These are phyloP conservation scores for Heimioporus retisporus DNA, from an alignment of 1,284 basidiomycete species.

Conservation along the genomic window DNA sequence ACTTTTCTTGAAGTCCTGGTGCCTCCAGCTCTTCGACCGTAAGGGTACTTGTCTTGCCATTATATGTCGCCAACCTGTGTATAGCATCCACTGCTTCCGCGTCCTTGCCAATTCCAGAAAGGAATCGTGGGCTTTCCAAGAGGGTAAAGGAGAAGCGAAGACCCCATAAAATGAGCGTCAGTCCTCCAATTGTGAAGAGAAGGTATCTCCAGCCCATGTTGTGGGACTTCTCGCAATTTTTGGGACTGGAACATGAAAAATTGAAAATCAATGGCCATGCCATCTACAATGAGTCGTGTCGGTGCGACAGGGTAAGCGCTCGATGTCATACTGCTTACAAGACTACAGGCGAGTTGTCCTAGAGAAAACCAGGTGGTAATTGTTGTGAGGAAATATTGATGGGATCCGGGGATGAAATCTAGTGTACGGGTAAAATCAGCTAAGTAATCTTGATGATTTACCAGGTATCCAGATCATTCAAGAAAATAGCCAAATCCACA, in stretches of 20 bases:
- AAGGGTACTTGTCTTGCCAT: constrained; percentile 54
- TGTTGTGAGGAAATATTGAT: constrained; percentile 76
- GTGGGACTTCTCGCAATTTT: background rate
- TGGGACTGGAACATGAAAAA: too few relatives aligned
- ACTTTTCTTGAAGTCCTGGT: constrained; percentile 3
- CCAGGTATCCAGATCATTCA: constrained; percentile 51
- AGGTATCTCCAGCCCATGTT: background rate
- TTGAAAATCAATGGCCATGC: background rate
- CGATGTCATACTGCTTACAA: constrained; percentile 51
- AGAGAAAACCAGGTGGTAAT: constrained; percentile 80
- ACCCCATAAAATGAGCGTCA: constrained; percentile 65
- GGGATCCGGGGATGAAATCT: constrained; percentile 75
- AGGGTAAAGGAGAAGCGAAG: constrained; percentile 71
- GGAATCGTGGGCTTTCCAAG: constrained; percentile 70
- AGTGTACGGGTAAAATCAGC: background rate
- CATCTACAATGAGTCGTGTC: background rate
- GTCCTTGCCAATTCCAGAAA: constrained; percentile 71
- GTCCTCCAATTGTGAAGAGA: constrained; percentile 49
- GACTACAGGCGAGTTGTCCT: constrained; percentile 69
- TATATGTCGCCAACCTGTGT: constrained; percentile 68
- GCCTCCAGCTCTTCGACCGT: constrained; percentile 53
- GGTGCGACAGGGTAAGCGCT: background rate
- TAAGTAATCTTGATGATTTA: background rate
- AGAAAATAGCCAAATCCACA: constrained; percentile 73
- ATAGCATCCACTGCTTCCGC: constrained; percentile 71